A percentile compares a stretch with the other conserved stretches of the same genome.
Evolutionary conservation across 75 land plant species (phyloP).

Genomic region (Azolla pinnata): DNA sequence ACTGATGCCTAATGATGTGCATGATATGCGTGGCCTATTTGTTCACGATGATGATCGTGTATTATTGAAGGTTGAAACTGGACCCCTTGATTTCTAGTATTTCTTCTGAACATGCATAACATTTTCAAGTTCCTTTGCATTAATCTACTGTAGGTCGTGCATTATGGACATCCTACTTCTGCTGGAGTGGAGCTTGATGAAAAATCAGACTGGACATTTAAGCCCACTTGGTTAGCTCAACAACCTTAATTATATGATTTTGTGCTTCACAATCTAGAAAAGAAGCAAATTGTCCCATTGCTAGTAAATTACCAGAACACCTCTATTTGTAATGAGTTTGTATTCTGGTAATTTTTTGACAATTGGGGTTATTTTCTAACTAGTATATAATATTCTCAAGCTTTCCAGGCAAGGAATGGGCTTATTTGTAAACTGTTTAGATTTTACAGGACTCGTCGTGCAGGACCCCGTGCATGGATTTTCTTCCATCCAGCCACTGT

Average conservation of each 20-base stretch:
- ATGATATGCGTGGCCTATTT: constrained; percentile 25
- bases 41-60: constrained; percentile 79
- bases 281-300: too few relatives aligned
- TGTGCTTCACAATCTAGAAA: too few relatives aligned
- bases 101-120: neutral
- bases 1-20: neutral
- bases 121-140: neutral
- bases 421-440: too few relatives aligned
- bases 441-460: constrained; percentile 88
- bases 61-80: constrained; percentile 59
- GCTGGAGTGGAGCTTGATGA: constrained; percentile 4
- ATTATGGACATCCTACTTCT: constrained; percentile 8
- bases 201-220: constrained; percentile 2
- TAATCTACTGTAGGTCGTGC: neutral
- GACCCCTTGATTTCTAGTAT: neutral
- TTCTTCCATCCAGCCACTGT: constrained; percentile 53
- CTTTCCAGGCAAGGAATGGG: too few relatives aligned
- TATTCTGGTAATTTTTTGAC: too few relatives aligned
- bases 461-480: constrained; percentile 77
- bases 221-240: neutral
- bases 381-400: too few relatives aligned
- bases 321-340: too few relatives aligned
- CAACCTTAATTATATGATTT: constrained; percentile 14
- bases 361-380: too few relatives aligned
- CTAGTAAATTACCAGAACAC: too few relatives aligned